These are phyloP conservation scores for Aspergillus aculeatus DNA, from an alignment of 2,329 filamentous ascomycete species.

Conservation along the genomic window DNA sequence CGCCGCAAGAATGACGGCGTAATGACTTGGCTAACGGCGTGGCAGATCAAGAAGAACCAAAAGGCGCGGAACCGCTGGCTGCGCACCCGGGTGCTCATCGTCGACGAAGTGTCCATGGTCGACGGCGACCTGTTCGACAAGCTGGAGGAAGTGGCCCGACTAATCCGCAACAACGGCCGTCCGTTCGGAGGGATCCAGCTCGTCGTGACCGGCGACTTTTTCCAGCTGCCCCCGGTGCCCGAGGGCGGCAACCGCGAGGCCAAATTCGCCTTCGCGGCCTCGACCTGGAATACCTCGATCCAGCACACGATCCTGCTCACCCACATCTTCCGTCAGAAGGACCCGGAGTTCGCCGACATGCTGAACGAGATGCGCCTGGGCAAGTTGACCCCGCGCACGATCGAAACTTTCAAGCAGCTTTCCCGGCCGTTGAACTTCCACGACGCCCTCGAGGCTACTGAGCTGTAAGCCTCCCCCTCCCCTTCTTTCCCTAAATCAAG, in stretches of 20 bases:
- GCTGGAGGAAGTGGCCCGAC: slow-evolving; percentile 80
- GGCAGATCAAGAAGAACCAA: slow-evolving; percentile 71
- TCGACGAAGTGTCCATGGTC: slow-evolving; percentile 98
- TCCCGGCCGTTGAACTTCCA: slow-evolving; percentile 68
- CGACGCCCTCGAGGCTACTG: slow-evolving; percentile 78
- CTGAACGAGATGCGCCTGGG: slow-evolving; percentile 97
- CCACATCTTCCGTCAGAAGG: slow-evolving; percentile 93
- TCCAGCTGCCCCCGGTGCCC: slow-evolving; percentile 91
- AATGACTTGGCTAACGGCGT: slow-evolving; percentile 15
- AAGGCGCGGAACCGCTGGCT: slow-evolving; percentile 90
- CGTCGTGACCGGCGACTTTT: slow-evolving; percentile 95
- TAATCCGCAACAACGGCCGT: slow-evolving; percentile 82
- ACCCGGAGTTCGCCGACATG: slow-evolving; percentile 87
- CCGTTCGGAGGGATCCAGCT: slow-evolving; percentile 96
- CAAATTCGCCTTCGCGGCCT: slow-evolving; percentile 91
- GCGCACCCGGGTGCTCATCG: slow-evolving; percentile 78
- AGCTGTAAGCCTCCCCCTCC: slow-evolving; percentile 58
- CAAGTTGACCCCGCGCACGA: slow-evolving; percentile 71
- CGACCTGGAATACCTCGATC: slow-evolving; percentile 87
- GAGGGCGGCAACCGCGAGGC: slow-evolving; percentile 65
- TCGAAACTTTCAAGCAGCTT: slow-evolving; percentile 72
- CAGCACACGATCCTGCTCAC: slow-evolving; percentile 94
- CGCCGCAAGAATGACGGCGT: background rate
- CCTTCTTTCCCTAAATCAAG: background rate
- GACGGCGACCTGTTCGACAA: slow-evolving; percentile 97